A percentile compares a stretch with the other conserved stretches of the same genome.
Conservation (phyloP, 75 land plant genomes). For the Cryptomeria japonica region DNA sequence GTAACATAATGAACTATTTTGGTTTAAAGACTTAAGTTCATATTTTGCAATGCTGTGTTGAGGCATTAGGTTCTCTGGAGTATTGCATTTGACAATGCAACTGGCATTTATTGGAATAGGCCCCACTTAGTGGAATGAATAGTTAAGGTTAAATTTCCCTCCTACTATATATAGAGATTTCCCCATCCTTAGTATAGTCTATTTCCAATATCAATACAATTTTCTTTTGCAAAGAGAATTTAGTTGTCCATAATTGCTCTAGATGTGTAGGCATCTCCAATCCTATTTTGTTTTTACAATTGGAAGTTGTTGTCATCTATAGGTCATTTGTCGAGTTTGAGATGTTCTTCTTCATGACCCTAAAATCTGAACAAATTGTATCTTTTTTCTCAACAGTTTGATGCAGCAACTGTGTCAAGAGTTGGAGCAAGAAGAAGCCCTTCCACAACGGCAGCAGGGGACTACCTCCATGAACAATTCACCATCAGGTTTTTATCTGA, state of each 20-base stretch:
- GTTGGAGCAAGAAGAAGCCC: conserved; percentile 44
- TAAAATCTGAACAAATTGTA: conserved; percentile 5
- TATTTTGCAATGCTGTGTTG: neutral
- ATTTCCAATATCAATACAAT: neutral
- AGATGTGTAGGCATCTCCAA: neutral
- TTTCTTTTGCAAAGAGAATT: neutral
- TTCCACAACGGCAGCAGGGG: conserved; percentile 27
- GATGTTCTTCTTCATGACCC: neutral
- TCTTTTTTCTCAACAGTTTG: conserved; percentile 39
- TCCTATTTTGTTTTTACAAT: neutral
- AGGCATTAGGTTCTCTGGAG: neutral
- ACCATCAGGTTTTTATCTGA: conserved; percentile 28
- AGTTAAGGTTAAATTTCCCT: neutral
- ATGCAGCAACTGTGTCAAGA: conserved; percentile 57
- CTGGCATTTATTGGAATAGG: neutral
- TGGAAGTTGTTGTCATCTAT: neutral
- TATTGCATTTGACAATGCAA: neutral
- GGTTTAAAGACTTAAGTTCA: neutral
- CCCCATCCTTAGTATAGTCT: neutral
- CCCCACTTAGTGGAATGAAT: neutral
- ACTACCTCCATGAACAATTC: conserved; percentile 31
- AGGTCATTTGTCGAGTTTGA: neutral
- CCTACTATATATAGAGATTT: neutral
- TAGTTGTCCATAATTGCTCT: neutral
- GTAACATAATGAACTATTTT: neutral